Evolutionary conservation across 176 grass and related monocot species (phyloP), one percentile per base, ranked within the genome.

Genomic region (Oryza brachyantha): DNA sequence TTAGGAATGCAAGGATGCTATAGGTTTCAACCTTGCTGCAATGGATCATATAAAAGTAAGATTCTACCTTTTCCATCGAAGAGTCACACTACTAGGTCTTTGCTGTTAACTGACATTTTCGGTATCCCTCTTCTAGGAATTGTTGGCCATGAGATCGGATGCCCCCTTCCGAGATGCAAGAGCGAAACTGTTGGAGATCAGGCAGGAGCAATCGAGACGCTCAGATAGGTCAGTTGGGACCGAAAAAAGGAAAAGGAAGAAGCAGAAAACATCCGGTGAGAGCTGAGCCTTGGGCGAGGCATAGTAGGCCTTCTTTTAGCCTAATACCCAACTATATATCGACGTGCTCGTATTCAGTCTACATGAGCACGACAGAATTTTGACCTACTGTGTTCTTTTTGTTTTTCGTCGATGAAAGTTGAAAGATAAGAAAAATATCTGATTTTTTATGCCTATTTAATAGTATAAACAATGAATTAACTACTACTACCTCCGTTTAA

Each of bases 151-250:
- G 80, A 90, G 71, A 84, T 98, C 95, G 25, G 95, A 98, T 61
- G 95, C 95, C 3, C 95, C 90, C 6, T 98, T 98, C 85, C 86
- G 87, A 64, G 95, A 94, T 59, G 95, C 95, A 5, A 94, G 92
- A 28, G 89, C 83, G 19, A 98, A 85, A 50, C 85, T 98, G 21
- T 75, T 89, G 85, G 95, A 94, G 83, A 92, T 98, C 38, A 93
- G 87, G 46, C 78, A 86, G 82, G 73, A 73, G 52, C 88, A 83
- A 35, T 89, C 86, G 5, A 91, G 87, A 64, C 85, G 90, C 52
- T 61, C 62, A 1, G 64, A 87, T 66, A 77, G 65, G 24, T 69
- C 80, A 7, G 50, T 76, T 10, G 75, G 79, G 36, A 77, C 50
- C 61, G 86, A 97, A 40, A 81, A 63, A 29, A 85, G 81, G 65